phyloP scores from a whole-genome alignment of 768 basidiomycete species.

The Leccinellum rugosiceps region DNA sequence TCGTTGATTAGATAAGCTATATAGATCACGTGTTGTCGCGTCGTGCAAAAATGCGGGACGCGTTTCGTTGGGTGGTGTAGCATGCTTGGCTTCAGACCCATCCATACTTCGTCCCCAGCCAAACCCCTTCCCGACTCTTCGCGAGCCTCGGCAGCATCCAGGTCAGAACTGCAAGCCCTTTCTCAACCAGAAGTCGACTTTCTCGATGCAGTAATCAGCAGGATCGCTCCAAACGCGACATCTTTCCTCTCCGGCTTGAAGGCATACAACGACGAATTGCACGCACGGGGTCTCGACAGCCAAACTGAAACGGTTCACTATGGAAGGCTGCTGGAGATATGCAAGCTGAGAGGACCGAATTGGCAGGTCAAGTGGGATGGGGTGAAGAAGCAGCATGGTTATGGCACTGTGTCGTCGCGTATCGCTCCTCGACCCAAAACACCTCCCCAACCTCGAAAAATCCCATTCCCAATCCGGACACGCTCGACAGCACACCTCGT shows the following conservation, averaged over 20 bases:
- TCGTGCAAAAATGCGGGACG: constrained; percentile 23
- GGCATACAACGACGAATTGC: constrained; percentile 77
- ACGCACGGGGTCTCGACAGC: constrained; percentile 71
- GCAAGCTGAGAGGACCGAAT: constrained; percentile 72
- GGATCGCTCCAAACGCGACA: constrained; percentile 64
- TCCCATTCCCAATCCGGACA: constrained; percentile 17
- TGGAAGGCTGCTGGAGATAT: constrained; percentile 77
- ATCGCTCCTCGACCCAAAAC: constrained; percentile 11
- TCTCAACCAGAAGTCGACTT: constrained; percentile 60
- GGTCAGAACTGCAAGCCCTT: constrained; percentile 50
- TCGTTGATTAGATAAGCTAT: constrained; percentile 25
- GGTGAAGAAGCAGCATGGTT: constrained; percentile 57
- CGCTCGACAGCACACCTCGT: constrained; percentile 24
- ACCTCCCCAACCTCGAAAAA: constrained; percentile 17
- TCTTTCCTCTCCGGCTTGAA: constrained; percentile 82
- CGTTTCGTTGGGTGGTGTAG: constrained; percentile 6
- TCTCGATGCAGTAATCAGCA: constrained; percentile 69
- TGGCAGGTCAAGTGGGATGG: constrained; percentile 82
- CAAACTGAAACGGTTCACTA: constrained; percentile 79
- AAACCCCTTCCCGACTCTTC: constrained; percentile 39
- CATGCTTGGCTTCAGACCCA: constrained; percentile 48
- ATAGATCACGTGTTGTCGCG: constrained; percentile 24
- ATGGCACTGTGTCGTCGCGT: constrained; percentile 25
- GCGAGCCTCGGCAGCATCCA: constrained; percentile 38
- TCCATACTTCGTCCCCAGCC: constrained; percentile 46